Percentiles rank a stretch among this genome's conserved stretches.
Conservation (phyloP, 2,329 filamentous ascomycete species). For the Fusarium sp. region DNA sequence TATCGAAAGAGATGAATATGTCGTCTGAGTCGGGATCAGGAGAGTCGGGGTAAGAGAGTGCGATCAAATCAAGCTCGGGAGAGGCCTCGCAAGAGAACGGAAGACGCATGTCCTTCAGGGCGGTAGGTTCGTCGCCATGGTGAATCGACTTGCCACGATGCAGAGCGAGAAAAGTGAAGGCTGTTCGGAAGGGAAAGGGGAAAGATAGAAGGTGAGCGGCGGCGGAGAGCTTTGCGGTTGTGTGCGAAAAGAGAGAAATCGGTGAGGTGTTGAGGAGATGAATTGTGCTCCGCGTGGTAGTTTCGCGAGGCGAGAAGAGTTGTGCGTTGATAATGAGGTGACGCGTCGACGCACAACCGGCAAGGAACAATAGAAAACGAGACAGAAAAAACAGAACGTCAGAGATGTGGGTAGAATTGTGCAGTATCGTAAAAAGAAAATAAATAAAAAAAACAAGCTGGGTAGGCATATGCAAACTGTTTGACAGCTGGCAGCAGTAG, state of each 20-base stretch:
- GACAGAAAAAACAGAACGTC: background rate
- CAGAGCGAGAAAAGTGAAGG: background rate
- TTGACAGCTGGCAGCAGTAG: background rate
- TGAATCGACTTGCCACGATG: too few relatives aligned
- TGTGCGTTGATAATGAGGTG: background rate
- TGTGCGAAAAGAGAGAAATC: background rate
- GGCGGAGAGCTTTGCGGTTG: background rate
- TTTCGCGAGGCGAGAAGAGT: background rate
- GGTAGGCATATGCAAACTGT: background rate
- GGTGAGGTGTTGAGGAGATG: background rate
- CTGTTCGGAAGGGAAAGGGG: background rate
- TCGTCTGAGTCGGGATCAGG: too few relatives aligned
- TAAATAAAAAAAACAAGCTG: too few relatives aligned
- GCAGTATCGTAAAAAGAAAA: background rate
- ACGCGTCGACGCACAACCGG: background rate
- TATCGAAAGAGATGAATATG: too few relatives aligned
- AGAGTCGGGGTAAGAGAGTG: too few relatives aligned
- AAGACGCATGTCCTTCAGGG: too few relatives aligned
- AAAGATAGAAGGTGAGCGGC: background rate
- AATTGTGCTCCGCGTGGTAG: background rate
- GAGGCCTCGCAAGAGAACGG: too few relatives aligned
- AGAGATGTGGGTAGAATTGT: background rate
- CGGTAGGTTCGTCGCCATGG: too few relatives aligned
- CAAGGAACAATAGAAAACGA: background rate
- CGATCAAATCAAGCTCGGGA: background rate